Evolutionary conservation across 2,329 filamentous ascomycete genomes (phyloP), one percentile per base, ranked within the genome.

Genomic region (Cercospora sp.): DNA sequence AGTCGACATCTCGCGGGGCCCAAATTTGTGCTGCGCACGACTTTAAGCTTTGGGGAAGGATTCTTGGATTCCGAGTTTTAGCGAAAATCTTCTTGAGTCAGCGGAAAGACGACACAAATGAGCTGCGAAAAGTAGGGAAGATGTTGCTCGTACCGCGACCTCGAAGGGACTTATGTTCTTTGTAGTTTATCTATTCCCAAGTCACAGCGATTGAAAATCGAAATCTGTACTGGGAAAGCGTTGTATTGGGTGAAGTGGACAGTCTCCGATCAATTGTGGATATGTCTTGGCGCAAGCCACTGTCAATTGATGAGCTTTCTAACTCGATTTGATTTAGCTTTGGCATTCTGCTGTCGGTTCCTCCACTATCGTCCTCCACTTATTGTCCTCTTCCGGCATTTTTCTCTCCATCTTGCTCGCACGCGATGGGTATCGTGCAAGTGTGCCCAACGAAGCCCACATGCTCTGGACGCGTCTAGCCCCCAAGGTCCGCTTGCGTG

Each of bases 221-320:
- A 31, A 58, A 30, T 58, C 30, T 23, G 10, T 18, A 58, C n/a
- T 58, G 26, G 18, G 53, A 23, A 23, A 57, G 23, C 51, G 26
- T 26, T 36, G 51, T 16, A 28, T 57, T 16, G 12, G 16, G 53
- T 58, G 53, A 58, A 58, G 53, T 58, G 23, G 53, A 33, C 53
- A n/a, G 26, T n/a, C 30, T n/a, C 26, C 53, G 53, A 58, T 58
- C 53, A 58, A 58, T 58, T 58, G 23, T 58, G 53, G 53, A 58
- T 51, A 23, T 51, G 45, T 51, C 45, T 51, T 51, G 45, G 45
- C 45, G 45, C 13, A 51, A 23, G 45, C 18, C 45, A 23, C 18
- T 51, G 45, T 13, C 10, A 51, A 26, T 51, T 51, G 45, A 51
- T 51, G 18, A 23, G 10, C 10, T 51, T 51, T 51, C 18, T 40